Base-by-base conservation (phyloP, 169 alveolate species). In the Cryptosporidium parvum region DNA sequence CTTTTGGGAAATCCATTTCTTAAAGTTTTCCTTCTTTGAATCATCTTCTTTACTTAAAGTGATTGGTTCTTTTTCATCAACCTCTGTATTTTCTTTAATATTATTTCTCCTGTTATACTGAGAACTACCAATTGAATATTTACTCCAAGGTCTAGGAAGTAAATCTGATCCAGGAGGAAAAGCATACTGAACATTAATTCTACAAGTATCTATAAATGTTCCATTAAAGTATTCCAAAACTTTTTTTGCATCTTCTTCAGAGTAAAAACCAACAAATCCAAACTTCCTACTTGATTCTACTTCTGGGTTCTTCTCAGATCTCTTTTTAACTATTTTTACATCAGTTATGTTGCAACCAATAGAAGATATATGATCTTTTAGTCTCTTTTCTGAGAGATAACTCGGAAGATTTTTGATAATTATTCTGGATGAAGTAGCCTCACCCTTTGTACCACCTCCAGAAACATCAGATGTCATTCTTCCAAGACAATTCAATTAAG, bases 191-290 rank as follows among this genome's bases (percentile, higher is more conserved):
- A 96, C 93, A 26, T 89, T 62, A 39, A 96, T 93, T 92, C 94
- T 93, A 53, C 96, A 92, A 33, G 98, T 93, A 80, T 95, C 95
- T 59, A 96, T 91, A 75, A 93, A 96, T 7, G 97, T 93, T 14
- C 94, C 94, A 85, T 96, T 91, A 91, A 94, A 96, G 80, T 92
- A 93, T 44, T 96, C 94, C 62, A 92, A 91, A 53, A 96, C 96
- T 73, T 91, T 86, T 16, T 86, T 92, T 18, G 98, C 98, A 58
- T 94, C 96, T 18, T 70, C 85, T 56, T 95, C 96, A 29, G 92
- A 92, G 21, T 91, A 89, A 84, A 95, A 96, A 8, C 98, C 98
- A 12, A 96, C 94, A 92, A 95, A 96, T 53, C 97, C 96, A 71
- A 96, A 93, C 68, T 94, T 92, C 68, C 98, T 91, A 23, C 97